Percentiles rank a stretch among this genome's conserved stretches.
Evolutionary conservation across 306 rosid genomes (phyloP).

Genomic region (Oemleria cerasiformis): DNA sequence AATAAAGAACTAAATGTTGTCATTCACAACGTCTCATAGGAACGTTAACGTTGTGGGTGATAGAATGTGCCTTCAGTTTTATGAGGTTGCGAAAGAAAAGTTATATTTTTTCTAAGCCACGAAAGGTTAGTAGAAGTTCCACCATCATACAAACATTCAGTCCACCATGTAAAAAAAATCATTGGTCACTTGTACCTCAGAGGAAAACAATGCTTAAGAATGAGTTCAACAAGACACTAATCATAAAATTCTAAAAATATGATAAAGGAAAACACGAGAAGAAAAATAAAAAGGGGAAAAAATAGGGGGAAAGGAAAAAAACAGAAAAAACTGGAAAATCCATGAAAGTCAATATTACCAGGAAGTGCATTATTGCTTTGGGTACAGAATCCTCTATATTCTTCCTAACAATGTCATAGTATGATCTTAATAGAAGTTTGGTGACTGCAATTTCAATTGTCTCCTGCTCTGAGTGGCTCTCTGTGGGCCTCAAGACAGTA

Average conservation of each 20-base stretch:
- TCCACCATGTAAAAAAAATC: background rate
- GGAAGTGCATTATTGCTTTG: constrained; percentile 95
- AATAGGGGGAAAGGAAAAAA: no score
- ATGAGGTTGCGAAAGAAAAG: background rate
- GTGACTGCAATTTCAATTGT: constrained; percentile 71
- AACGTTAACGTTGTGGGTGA: background rate
- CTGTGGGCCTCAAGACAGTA: constrained; percentile 83
- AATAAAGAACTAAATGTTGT: no score
- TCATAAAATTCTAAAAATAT: background rate
- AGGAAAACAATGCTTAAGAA: background rate
- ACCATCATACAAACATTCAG: background rate
- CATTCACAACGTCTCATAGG: background rate
- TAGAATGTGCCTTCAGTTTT: background rate
- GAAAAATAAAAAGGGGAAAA: background rate
- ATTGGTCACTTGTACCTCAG: background rate
- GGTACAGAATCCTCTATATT: constrained; percentile 84
- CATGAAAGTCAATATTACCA: constrained; percentile 50
- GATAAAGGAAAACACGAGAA: background rate
- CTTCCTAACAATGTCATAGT: constrained; percentile 93
- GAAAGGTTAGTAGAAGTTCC: background rate
- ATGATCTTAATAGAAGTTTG: constrained; percentile 78
- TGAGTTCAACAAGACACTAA: background rate
- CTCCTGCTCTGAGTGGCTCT: constrained; percentile 77
- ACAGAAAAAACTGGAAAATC: background rate
- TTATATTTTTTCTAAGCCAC: no score